Percentiles rank a stretch among this genome's conserved stretches.
Conservation (phyloP, 208 protist genomes). For the Trypanosoma melophagium region DNA sequence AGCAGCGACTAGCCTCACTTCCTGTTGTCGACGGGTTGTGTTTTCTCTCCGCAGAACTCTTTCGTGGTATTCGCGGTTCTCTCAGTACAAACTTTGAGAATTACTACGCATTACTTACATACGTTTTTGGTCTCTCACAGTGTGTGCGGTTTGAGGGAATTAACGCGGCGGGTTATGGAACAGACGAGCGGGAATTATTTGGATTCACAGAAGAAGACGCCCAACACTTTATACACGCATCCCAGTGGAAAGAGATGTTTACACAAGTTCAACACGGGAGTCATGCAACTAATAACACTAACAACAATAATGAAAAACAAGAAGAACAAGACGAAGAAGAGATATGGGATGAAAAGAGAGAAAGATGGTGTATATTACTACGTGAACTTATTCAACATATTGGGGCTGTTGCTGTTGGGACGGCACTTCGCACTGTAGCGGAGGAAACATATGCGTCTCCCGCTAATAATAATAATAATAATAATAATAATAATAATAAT, state of each 20-base stretch:
- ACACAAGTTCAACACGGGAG: not conserved
- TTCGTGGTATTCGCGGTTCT: slow-evolving; percentile 80
- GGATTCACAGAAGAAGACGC: slow-evolving; percentile 19
- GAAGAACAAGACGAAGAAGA: not conserved
- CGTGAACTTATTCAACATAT: slow-evolving; percentile 39
- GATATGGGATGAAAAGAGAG: not conserved
- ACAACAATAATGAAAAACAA: not conserved
- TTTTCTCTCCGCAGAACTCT: slow-evolving; percentile 67
- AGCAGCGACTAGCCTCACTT: slow-evolving; percentile 41
- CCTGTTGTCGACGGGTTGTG: slow-evolving; percentile 68
- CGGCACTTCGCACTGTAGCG: slow-evolving; percentile 36
- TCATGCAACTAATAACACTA: not conserved
- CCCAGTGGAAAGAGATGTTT: slow-evolving; percentile 19
- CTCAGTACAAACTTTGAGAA: slow-evolving; percentile 80
- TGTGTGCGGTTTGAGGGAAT: slow-evolving; percentile 2
- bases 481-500: slow-evolving; percentile 16
- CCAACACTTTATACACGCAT: slow-evolving; percentile 2
- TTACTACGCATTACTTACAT: slow-evolving; percentile 53
- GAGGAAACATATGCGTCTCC: slow-evolving; percentile 43
- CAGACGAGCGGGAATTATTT: slow-evolving; percentile 20
- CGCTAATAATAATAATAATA: slow-evolving; percentile 7
- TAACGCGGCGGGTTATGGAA: not conserved
- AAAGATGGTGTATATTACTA: slow-evolving; percentile 9
- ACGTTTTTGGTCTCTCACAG: slow-evolving; percentile 33
- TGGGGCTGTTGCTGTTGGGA: slow-evolving; percentile 33